Base-by-base conservation (phyloP, 23 red algal species). In the Porphyridium purpureum region DNA sequence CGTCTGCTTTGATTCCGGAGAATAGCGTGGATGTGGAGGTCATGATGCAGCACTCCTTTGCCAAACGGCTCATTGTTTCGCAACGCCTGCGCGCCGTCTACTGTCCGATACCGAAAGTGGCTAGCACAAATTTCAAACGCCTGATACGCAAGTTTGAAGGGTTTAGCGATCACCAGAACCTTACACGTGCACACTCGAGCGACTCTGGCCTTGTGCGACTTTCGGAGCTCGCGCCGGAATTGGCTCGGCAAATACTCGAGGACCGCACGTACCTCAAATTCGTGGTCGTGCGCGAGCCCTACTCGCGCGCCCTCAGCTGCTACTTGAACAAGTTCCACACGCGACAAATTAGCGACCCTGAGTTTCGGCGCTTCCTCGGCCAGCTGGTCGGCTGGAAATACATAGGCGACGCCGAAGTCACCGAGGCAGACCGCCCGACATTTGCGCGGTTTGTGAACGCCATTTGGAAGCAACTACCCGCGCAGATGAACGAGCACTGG, bases 81-180 rank as follows among this genome's bases (percentile, higher is more conserved):
- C 72, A 92, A 42, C 41, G 26, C 26, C 51, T 27, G 3, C 29
- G 35, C 17, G 60, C 76, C 11, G 48, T 92, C 4, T 92, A 59
- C 52, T 92, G 84, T 32, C 84, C 84, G 5, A 47, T 92, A 19
- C 84, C 84, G 0, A 92, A 92, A 57, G 84, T 70, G 24, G 84
- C 84, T 27, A 75, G 53, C 42, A 74, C 38, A 29, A 92, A 80
- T 34, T 92, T 72, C 72, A 92, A 92, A 56, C 80, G 49, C 33
- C 60, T 92, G 20, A 72, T 92, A 29, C 55, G 84, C 17, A 62
- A 65, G 33, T 63, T 60, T 9, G 84, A 92, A 14, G 29, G 66
- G 5, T 22, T 80, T 5, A 24, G 49, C 5, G 60, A 80, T 49
- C 80, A 81, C 50, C 47, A 41, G 2, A 35, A 80, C 48, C 64